Base-by-base conservation (phyloP, 768 basidiomycete genomes). In the Rhodotorula graminis region DNA sequence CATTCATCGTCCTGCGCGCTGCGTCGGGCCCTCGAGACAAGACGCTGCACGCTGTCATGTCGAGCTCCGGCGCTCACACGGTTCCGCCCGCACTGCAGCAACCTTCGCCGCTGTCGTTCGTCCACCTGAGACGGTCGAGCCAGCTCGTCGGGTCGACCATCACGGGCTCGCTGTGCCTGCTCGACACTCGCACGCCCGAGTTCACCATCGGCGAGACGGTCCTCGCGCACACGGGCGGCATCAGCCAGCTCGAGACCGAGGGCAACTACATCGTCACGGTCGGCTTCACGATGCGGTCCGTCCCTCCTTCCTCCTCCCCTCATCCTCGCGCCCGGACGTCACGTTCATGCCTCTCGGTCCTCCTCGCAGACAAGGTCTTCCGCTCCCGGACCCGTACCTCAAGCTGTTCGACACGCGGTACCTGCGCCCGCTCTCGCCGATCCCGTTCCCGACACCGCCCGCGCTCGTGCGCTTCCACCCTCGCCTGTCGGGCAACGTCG, bases 331-430 rank as follows among this genome's bases (percentile, higher is more conserved):
- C 50, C 49, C 44, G 37, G 37, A 4, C 37, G 37, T 37, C 37
- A 9, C 9, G 37, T 9, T 37, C 37, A 37, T 14, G 3, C 15
- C 14, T 44, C 44, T 46, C 44, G 44, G 47, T 31, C 46, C 62
- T 6, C 44, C 50, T 53, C 69, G 9, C 78, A 96, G 94, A 80
- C 92, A 91, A 81, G 88, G 89, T 14, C 88, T 90, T 60, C 92
- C 94, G 10, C 86, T 89, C 66, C 90, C 91, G 0, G 95, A 97
- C 80, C 91, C 93, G 6, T 84, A 93, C 47, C 92, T 99, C 74
- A 96, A 95, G 82, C 85, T 97, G 21, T 96, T 90, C 77, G 95
- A 99, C 80, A 78, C 92, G 44, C 89, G 95, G 44, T 91, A 85
- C 33, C 86, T 97, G 84, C 86, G 87, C 53, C 85, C 92, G 1